Evolutionary conservation across 1,284 basidiomycete species (phyloP), one percentile per base, ranked within the genome.

Genomic region (Laetiporus sulphureus): DNA sequence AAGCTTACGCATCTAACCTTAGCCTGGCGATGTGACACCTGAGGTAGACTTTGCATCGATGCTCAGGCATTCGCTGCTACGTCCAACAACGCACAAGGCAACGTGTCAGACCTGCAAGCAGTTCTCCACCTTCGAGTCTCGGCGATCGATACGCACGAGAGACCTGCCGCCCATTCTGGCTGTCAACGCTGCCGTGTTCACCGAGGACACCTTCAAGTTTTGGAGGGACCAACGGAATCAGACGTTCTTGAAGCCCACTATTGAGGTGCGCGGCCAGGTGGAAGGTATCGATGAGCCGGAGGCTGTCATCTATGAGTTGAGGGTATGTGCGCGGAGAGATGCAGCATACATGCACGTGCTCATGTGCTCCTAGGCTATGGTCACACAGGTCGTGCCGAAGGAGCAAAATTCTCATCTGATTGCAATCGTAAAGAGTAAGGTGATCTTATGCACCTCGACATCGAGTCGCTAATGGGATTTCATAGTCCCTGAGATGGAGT

Each of bases 81-180:
- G 91, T 12, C 84, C 92, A 46, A 82, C 83, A 42, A 75, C 78
- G 23, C 86, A 93, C 54, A 92, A 92, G 61, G 84, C 90, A 3
- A 82, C 80, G 3, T 99, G 96, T 61, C 78, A 81, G 47, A 73
- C 71, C 3, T 99, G 95, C 68, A 87, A 83, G 59, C 77, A 81
- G 35, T 81, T 84, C 53, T 66, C 84, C 3, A 80, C 73, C 7
- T 83, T 94, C 50, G 75, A 81, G 29, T 83, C 83, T 16, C 74
- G 75, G 32, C 79, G 93, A 4, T 77, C 81, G 1, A 78, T 94
- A 23, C 67, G 80, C 0, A 72, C 73, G 5, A 60, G 61, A n/a
- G 74, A 80, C 42, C 65, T 98, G 3, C 95, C 95, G 0, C 82
- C 88, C 0, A 72, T 97, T n/a, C 67, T 99, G 6, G 84, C 87